These are phyloP conservation scores for Agrocybe pediades DNA, from an alignment of 768 basidiomycete genomes.

Conservation along the genomic window DNA sequence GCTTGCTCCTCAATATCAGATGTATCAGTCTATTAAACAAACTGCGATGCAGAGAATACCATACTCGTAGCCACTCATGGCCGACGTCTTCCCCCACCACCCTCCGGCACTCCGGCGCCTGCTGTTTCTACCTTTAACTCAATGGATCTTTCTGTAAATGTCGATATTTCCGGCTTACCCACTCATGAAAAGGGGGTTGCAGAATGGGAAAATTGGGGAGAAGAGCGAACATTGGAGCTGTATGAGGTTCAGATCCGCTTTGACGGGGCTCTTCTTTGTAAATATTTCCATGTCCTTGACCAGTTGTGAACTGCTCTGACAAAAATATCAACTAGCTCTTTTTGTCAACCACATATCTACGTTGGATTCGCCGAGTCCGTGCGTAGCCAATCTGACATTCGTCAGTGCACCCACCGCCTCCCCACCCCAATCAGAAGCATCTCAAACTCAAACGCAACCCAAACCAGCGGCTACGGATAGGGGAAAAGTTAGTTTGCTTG, in stretches of 20 bases:
- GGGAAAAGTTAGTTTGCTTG: conserved; percentile 46
- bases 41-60: conserved; percentile 43
- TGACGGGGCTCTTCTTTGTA: conserved; percentile 46
- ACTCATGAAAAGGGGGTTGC: conserved; percentile 27
- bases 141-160: conserved; percentile 43
- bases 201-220: conserved; percentile 60
- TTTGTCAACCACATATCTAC: conserved; percentile 5
- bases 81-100: conserved; percentile 48
- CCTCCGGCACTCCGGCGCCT: conserved; percentile 9
- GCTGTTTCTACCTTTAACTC: conserved; percentile 30
- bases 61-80: conserved; percentile 68
- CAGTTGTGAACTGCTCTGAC: not conserved
- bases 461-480: conserved; percentile 23
- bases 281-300: not conserved
- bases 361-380: conserved; percentile 8
- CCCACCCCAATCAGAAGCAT: conserved; percentile 17
- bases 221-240: conserved; percentile 62
- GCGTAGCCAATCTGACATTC: conserved; percentile 41
- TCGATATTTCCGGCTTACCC: conserved; percentile 29
- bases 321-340: conserved; percentile 2
- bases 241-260: conserved; percentile 57
- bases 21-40: conserved; percentile 6
- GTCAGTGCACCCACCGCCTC: conserved; percentile 35
- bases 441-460: conserved; percentile 16
- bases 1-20: not conserved